phyloP scores from a whole-genome alignment of 306 rosid genomes.

The Astragalus glycyphyllos region DNA sequence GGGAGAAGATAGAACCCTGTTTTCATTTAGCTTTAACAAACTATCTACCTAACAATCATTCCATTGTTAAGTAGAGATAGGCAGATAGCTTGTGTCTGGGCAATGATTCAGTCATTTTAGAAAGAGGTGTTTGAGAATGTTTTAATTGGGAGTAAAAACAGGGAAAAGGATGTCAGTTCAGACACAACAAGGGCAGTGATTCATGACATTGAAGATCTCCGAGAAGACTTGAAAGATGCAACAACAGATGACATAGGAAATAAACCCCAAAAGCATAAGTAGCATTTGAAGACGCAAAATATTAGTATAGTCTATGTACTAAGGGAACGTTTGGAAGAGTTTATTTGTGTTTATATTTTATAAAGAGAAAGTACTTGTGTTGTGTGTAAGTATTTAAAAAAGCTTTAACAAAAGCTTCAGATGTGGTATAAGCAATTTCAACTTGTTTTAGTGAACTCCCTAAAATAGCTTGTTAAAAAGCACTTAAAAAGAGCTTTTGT shows the following conservation, averaged over 20 bases:
- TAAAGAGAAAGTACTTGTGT: too few relatives aligned
- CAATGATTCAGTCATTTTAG: background rate
- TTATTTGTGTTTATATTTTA: background rate
- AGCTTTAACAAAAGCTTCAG: background rate
- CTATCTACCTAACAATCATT: background rate
- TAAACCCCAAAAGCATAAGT: background rate
- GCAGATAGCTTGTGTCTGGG: background rate
- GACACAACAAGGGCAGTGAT: conserved; percentile 1
- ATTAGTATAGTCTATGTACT: background rate
- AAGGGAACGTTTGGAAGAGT: background rate
- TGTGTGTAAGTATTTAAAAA: background rate
- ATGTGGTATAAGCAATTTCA: background rate
- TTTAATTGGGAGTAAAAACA: background rate
- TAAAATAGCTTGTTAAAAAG: background rate
- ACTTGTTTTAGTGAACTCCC: background rate
- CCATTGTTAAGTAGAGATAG: conserved; percentile 14
- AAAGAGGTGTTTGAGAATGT: background rate
- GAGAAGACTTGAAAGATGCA: conserved; percentile 4
- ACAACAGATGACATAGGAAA: background rate
- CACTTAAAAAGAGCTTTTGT: background rate
- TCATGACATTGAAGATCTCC: background rate
- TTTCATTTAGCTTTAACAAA: background rate
- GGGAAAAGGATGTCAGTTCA: background rate
- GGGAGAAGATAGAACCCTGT: conserved; percentile 4
- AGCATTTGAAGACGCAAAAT: background rate